Base-by-base conservation (phyloP, 176 grass and related monocot genomes). In the Zoysia pacifica region DNA sequence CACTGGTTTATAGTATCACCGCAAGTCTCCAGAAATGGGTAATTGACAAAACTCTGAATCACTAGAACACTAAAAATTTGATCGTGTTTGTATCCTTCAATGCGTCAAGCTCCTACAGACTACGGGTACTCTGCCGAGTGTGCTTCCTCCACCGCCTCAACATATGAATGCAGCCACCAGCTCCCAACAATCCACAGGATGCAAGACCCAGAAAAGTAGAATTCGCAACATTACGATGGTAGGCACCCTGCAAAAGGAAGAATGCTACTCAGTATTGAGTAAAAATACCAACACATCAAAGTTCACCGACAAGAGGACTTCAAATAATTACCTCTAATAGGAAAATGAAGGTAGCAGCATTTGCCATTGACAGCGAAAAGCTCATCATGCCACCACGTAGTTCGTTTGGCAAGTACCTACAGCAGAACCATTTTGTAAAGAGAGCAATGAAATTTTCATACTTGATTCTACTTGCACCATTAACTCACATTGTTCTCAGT, bases 301-400 rank as follows among this genome's bases (percentile, higher is more conserved):
- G 6, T 48, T 48, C 13, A 46, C 11, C 10, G 40, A 38, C 1
- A 51, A 75, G 39, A 62, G 12, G 70, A 18, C 9, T 64, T 75
- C 43, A 82, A 40, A 45, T 11, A 39, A n/a, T 4, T 80, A 93
- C 96, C 79, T 90, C 77, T 55, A 95, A 49, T 35, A 95, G 46
- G 77, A 95, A 72, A 69, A 98, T 6, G 46, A 93, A 77, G 54
- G 89, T 77, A 41, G 73, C 69, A 9, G 73, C 76, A 93, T 95
- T 93, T 83, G 92, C 75, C 11, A 90, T 73, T 13, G 83, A 87
- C 42, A 91, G 35, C 2, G 90, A 99, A 65, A 91, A 91, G 56
- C 88, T 91, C 86, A 99, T 93, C 96, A 99, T 99, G 75, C 96
- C 96, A 16, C 96, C 90, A 74, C 96, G 96, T 44, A 99, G 73